Conservation (phyloP, 345 rosid genomes). For the Gossypium australe region DNA sequence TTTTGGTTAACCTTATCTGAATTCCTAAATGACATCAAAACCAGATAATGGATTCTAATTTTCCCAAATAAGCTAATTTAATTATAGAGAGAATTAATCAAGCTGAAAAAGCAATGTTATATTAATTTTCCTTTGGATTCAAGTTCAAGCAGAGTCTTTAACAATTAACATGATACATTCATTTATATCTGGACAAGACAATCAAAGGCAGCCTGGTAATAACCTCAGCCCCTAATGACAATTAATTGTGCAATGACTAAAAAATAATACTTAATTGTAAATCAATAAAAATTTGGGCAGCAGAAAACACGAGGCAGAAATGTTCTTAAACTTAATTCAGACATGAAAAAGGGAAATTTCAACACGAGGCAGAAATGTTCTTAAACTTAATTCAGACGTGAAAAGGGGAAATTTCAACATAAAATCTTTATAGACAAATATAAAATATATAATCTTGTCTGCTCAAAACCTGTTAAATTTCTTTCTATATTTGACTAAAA, state of each 20-base stretch:
- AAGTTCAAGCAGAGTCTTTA: constrained; percentile 33
- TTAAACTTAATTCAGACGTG: neutral
- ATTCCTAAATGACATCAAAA: constrained; percentile 11
- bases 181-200: constrained; percentile 41
- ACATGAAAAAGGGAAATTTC: neutral
- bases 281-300: neutral
- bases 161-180: constrained; percentile 32
- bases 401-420: neutral
- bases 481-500: neutral
- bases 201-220: constrained; percentile 44
- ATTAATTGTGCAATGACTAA: too few species aligned
- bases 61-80: neutral
- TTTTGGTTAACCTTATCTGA: constrained; percentile 32
- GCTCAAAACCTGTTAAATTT: neutral
- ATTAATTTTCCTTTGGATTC: constrained; percentile 20
- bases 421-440: neutral
- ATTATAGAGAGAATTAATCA: neutral
- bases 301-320: neutral
- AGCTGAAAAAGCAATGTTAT: neutral
- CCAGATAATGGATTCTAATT: neutral
- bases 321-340: neutral
- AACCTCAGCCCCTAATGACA: constrained; percentile 51
- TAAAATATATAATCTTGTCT: neutral
- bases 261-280: too few species aligned
- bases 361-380: neutral